Evolutionary conservation across 176 grass and related monocot genomes (phyloP).

Genomic region (Oryza coarctata): DNA sequence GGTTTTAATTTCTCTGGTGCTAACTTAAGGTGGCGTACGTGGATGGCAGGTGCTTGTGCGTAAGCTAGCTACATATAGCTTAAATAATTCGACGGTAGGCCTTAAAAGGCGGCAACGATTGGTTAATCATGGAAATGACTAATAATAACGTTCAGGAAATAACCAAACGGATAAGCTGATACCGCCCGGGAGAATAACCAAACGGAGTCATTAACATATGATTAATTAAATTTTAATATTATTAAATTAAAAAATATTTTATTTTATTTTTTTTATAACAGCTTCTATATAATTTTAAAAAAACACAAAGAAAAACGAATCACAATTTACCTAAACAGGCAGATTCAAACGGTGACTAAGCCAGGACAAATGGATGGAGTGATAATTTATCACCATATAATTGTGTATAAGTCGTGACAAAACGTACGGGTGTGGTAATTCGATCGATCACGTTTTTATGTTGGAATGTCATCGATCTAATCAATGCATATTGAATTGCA

Average conservation of each 20-base stretch:
- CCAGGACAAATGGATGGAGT: neutral
- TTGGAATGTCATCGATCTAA: neutral
- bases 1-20: neutral
- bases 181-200: neutral
- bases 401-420: neutral
- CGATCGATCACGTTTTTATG: neutral
- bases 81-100: neutral
- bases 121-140: conserved; percentile 32
- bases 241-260: no score
- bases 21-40: neutral
- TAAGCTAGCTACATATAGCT: neutral
- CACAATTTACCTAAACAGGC: no score
- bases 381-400: neutral
- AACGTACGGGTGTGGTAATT: neutral
- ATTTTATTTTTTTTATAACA: no score
- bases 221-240: no score
- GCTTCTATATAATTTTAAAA: no score
- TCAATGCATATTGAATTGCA: neutral
- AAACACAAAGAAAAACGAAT: no score
- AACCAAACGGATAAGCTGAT: neutral
- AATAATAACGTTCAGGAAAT: conserved; percentile 9
- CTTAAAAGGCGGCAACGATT: conserved; percentile 26
- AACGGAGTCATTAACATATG: no score
- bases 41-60: neutral
- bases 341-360: no score